phyloP scores from a whole-genome alignment of 768 basidiomycete species.

The Paxillus ammoniavirescens region DNA sequence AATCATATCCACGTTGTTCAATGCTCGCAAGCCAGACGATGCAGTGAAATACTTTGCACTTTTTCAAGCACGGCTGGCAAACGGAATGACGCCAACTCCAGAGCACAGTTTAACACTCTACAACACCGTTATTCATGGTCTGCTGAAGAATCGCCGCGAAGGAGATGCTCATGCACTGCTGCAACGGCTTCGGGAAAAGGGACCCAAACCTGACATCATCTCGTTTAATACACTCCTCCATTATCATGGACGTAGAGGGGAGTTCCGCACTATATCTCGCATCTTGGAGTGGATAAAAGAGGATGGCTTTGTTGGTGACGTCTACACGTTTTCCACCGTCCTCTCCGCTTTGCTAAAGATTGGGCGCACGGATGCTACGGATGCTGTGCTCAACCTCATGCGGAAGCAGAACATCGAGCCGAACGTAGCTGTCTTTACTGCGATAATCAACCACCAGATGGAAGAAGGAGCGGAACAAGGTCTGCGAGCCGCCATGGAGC shows the following conservation, averaged over 20 bases:
- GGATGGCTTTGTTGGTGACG: slow-evolving; percentile 63
- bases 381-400: slow-evolving; percentile 72
- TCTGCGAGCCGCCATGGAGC: slow-evolving; percentile 60
- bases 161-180: slow-evolving; percentile 43
- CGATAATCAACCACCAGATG: slow-evolving; percentile 77
- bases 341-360: slow-evolving; percentile 74
- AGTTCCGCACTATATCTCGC: slow-evolving; percentile 59
- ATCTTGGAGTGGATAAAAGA: slow-evolving; percentile 57
- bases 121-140: slow-evolving; percentile 73
- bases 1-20: slow-evolving; percentile 61
- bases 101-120: slow-evolving; percentile 46
- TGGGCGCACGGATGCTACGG: slow-evolving; percentile 63
- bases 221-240: slow-evolving; percentile 82
- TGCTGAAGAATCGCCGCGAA: slow-evolving; percentile 48
- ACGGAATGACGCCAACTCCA: slow-evolving; percentile 24
- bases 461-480: slow-evolving; percentile 50
- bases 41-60: slow-evolving; percentile 51
- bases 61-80: slow-evolving; percentile 38
- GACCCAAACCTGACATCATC: slow-evolving; percentile 67
- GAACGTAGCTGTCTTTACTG: slow-evolving; percentile 73
- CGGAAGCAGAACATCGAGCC: slow-evolving; percentile 67
- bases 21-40: slow-evolving; percentile 46
- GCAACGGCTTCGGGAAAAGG: slow-evolving; percentile 42
- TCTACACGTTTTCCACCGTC: slow-evolving; percentile 85
- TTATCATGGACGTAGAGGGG: slow-evolving; percentile 59